Base-by-base conservation (phyloP, 139 green algal genomes). In the Chlamydomonas schloesseri region DNA sequence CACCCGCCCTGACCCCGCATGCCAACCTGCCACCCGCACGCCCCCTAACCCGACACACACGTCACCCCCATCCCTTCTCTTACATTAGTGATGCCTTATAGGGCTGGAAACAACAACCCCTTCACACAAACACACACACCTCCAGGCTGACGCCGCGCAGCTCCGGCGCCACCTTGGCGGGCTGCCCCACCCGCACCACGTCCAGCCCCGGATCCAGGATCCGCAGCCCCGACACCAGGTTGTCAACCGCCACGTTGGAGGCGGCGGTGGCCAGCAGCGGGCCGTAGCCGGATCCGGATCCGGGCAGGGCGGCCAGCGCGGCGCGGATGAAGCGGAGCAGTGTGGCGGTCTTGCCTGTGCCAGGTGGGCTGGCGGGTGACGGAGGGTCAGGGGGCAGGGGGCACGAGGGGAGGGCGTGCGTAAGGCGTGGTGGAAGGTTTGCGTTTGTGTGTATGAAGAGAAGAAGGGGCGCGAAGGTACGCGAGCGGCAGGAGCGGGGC, bases 201-300 rank as follows among this genome's bases (percentile, higher is more conserved):
- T 89, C 42, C 46, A 85, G 79, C 8, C 18, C 87, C 28, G 34
- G 77, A 11, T 73, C 77, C 62, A 64, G 28, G 9, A 62, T 73
- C 88, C 91, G 64, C 68, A 96, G 81, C 15, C 90, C 91, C 21
- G 58, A 53, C 57, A 96, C 92, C 21, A 96, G 46, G 74, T 93
- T 92, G 90, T 96, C 93, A n/a, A 96, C 93, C 11, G 93, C 93
- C 81, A 94, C 92, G 60, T 96, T 96, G 81, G 76, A 91, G 1
- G 91, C 92, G 64, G 91, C 92, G 64, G 87, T 90, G 23, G 88
- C 91, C 29, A 96, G 86, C 14, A 96, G 34, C 24, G 88, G 83
- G n/a, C 73, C 79, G 6, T 33, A 8, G 5, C 42, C 42, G 42
- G 42, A 50, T 50, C 42, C 42, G 42, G 42, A 50, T 50, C 42